phyloP scores from a whole-genome alignment of 2,329 filamentous ascomycete species.

The Cercospora zeae-maydis region DNA sequence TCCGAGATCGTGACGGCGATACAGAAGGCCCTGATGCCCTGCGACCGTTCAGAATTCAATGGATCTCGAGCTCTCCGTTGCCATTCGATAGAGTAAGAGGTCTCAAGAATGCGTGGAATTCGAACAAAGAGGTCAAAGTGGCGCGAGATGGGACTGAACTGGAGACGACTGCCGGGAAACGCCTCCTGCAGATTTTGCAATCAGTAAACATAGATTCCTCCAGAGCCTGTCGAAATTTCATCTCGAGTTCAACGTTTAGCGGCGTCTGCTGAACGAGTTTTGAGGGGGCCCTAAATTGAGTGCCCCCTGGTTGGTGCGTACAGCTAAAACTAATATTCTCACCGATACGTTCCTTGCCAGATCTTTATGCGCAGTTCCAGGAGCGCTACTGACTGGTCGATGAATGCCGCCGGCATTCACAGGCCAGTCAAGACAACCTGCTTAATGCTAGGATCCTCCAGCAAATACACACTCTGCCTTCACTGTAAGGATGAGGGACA shows the following conservation, averaged over 20 bases:
- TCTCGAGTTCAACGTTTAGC: too few species aligned
- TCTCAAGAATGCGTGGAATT: conserved; percentile 88
- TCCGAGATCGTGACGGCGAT: conserved; percentile 45
- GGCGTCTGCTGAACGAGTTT: neutral
- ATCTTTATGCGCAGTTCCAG: neutral
- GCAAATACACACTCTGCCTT: neutral
- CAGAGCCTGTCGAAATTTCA: neutral
- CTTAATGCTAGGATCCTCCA: neutral
- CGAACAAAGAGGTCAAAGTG: conserved; percentile 92
- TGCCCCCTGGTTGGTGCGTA: neutral
- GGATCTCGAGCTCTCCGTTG: conserved; percentile 74
- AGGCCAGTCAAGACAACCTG: neutral
- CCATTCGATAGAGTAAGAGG: conserved; percentile 87
- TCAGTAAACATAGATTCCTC: neutral
- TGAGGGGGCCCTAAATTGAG: neutral
- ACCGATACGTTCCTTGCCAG: neutral
- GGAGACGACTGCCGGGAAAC: conserved; percentile 73
- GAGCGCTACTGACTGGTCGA: neutral
- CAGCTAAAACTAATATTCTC: too few species aligned
- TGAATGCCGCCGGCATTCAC: neutral
- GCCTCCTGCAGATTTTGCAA: conserved; percentile 55
- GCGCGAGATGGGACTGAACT: conserved; percentile 91
- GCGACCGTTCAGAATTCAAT: conserved; percentile 85
- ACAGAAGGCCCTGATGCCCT: conserved; percentile 57
- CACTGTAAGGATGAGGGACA: neutral